Base-by-base conservation (phyloP, 2,329 filamentous ascomycete genomes). In the Epichloe coenophiala region DNA sequence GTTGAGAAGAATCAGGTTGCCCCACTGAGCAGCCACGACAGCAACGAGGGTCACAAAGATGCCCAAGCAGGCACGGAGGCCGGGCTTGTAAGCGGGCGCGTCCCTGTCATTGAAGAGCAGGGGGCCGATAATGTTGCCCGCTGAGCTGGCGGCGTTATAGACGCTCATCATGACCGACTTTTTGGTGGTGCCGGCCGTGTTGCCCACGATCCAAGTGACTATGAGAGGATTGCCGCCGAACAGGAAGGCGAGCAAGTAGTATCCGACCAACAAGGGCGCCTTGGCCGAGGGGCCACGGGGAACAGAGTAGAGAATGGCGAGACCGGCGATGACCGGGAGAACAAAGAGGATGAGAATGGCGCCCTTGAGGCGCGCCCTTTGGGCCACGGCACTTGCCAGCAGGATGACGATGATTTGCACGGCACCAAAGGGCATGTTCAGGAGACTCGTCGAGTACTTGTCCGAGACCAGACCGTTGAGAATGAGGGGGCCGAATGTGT, bases 131-230 rank as follows among this genome's bases (percentile, higher is more conserved):
- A 86, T 83, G 60, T 85, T 84, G 3, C 83, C 83, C 0, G 75
- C 72, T 0, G 79, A 75, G 2, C 74, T 72, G 0, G 77, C 81
- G 1, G 77, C 80, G 56, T 83, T 81, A 68, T 78, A 85, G 1
- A 83, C 65, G 0, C 76, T 77, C 72, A 84, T 80, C 39, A 80
- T 72, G 46, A 77, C 71, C 0, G 79, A 80, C 59, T 82, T 83
- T 64, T 86, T 85, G 3, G 81, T 84, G 15, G 75, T 77, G 6
- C 83, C 83, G 0, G 72, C 83, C 0, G 80, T 84, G 61, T 86
- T 86, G 7, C 76, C 79, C 5, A 85, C 73, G 51, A 85, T 80
- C 83, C 83, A 87, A 0, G 78, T 74, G 0, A 85, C 77, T 27
- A 84, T 76, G 9, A 86, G 67, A 0, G 81, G 81, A 57, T 83